Evolutionary conservation across 441 rosid genomes (phyloP).

Genomic region (Geranium incanum): DNA sequence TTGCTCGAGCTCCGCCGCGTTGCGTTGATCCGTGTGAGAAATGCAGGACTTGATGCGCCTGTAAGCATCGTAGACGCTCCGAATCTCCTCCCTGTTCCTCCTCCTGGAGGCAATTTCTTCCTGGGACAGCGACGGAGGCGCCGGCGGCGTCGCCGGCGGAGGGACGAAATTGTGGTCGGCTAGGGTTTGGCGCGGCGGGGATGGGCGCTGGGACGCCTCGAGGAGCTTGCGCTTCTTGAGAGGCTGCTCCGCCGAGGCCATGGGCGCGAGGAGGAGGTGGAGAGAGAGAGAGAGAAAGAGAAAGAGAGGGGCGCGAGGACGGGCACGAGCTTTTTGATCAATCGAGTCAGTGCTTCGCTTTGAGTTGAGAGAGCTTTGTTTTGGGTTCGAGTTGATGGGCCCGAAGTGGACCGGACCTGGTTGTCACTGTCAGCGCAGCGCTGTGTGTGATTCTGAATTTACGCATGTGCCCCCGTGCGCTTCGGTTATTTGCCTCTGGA

Average conservation of each 20-base stretch:
- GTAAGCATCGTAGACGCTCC: conserved; percentile 64
- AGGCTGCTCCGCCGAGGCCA: conserved; percentile 70
- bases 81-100: conserved; percentile 78
- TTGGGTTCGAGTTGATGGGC: neutral
- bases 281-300: neutral
- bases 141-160: conserved; percentile 41
- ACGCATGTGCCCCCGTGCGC: too few relatives aligned
- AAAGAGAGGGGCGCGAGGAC: neutral
- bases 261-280: conserved; percentile 22
- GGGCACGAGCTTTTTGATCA: neutral
- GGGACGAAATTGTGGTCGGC: conserved; percentile 22
- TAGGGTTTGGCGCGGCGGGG: conserved; percentile 24
- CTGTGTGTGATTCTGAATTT: too few relatives aligned
- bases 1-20: conserved; percentile 53
- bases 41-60: conserved; percentile 62
- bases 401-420: neutral
- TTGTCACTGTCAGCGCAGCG: too few relatives aligned
- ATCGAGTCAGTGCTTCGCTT: neutral
- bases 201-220: conserved; percentile 23
- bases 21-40: conserved; percentile 47
- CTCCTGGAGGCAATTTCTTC: conserved; percentile 54
- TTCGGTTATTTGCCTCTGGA: too few relatives aligned
- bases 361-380: neutral
- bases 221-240: conserved; percentile 46
- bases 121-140: conserved; percentile 54